Evolutionary conservation across 176 grass and related monocot species (phyloP), one percentile per base, ranked within the genome.

Genomic region (Triticum monococcum): DNA sequence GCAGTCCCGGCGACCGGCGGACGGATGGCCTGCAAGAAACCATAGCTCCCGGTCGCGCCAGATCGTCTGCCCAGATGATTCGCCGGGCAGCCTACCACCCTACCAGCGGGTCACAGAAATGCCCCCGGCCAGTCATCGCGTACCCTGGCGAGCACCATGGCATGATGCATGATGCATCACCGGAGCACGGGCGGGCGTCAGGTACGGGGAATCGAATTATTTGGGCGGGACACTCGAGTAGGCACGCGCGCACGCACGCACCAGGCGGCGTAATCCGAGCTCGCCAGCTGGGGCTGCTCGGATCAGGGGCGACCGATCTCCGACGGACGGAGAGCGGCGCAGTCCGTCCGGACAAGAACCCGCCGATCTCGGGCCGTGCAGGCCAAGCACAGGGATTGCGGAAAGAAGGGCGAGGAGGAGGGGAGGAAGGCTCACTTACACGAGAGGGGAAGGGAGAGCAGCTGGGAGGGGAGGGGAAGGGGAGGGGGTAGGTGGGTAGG

Each of bases 361-460:
- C 28, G 64, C 73, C 72, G 46, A 88, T 78, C 86, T 36, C 23
- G 68, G 43, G 75, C 25, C 4, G 8, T 9, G 38, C 25, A 81
- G 9, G 77, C 7, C 25, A 7, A 22, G 68, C 50, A 54, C 50
- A 3, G 9, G 46, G 24, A 60, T 61, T 13, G 16, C 46, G 81
- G 24, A 41, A 12, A 9, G 24, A 25, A 20, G 25, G 16, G 11
- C 17, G 12, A 40, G 5, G 59, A 33, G 13, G 59, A 12, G 3
- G 59, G 8, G 4, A 17, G 31, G 5, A 26, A 54, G 24, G 36
- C 52, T 48, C 48, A 40, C 88, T 64, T 80, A 86, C 84, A 40
- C 0, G 37, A 46, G 45, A 20, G 17, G 4, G 26, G 25, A 6
- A 2, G 8, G 13, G 17, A 0, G 18, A 12, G 10, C 24, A 28